phyloP scores from a whole-genome alignment of 202 grass and related monocot species.

The Dendrocalamus latiflorus region DNA sequence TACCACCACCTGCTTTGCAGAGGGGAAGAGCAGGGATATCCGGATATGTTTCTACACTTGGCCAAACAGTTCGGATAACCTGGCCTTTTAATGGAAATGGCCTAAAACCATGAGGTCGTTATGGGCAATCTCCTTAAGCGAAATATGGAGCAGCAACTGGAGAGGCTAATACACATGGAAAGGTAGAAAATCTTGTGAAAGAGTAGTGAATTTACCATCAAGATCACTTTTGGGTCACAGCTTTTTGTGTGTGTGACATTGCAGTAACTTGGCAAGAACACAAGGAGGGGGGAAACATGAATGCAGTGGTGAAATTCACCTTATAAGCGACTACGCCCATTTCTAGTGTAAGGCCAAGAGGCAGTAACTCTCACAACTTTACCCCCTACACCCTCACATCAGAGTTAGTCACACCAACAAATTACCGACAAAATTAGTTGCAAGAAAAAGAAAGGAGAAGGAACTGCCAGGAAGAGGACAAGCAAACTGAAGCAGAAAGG shows the following conservation, averaged over 20 bases:
- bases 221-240: neutral
- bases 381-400: neutral
- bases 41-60: conserved; percentile 33
- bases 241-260: neutral
- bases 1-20: neutral
- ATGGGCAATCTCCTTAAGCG: neutral
- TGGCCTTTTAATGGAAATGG: conserved; percentile 24
- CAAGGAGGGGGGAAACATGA: neutral
- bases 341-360: conserved; percentile 28
- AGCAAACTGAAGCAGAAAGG: neutral
- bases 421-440: conserved; percentile 20
- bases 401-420: neutral
- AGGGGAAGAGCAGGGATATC: conserved; percentile 11
- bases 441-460: neutral
- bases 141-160: no score
- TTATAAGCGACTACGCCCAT: neutral
- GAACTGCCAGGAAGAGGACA: conserved; percentile 29
- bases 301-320: neutral
- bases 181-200: neutral
- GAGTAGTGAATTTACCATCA: no score
- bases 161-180: neutral
- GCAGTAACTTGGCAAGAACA: conserved; percentile 14
- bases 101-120: neutral
- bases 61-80: conserved; percentile 44
- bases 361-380: neutral